A percentile compares a stretch with the other conserved stretches of the same genome.
Conservation (phyloP, 345 rosid species). For the Salix dunnii region DNA sequence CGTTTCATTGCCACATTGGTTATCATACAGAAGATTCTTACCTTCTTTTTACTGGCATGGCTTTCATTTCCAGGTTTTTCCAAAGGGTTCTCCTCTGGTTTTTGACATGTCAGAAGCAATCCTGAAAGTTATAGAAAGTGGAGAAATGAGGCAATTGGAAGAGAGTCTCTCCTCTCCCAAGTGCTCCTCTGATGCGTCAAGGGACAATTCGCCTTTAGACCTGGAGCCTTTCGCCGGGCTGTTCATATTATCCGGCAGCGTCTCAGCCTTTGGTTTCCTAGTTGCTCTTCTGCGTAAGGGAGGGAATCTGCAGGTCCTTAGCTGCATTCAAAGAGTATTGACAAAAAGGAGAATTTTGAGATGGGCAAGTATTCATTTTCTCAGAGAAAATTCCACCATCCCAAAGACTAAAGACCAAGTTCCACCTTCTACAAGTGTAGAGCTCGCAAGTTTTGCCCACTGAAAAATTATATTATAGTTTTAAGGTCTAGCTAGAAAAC, state of each 20-base stretch:
- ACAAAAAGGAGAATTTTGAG: not conserved
- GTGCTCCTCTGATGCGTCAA: constrained; percentile 8
- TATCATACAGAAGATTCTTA: not conserved
- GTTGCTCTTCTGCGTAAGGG: not conserved
- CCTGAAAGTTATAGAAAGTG: constrained; percentile 15
- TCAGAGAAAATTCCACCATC: not conserved
- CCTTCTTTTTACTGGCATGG: not conserved
- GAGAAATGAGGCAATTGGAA: constrained; percentile 20
- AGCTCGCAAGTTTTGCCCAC: not conserved
- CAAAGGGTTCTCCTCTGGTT: constrained; percentile 23
- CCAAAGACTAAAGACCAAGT: not conserved
- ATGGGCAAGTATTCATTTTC: not conserved
- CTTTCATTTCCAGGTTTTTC: constrained; percentile 22
- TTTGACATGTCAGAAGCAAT: constrained; percentile 30
- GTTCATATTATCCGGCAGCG: constrained; percentile 19
- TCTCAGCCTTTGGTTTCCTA: constrained; percentile 12
- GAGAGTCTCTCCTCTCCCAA: constrained; percentile 9
- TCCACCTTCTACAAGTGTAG: not conserved
- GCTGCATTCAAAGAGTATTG: not conserved
- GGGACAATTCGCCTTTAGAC: constrained; percentile 12
- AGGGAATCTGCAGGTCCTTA: not conserved
- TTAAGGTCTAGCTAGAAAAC: not conserved
- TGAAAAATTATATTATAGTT: not conserved
- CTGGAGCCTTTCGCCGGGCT: constrained; percentile 16
- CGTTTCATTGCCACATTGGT: no score